Base-by-base conservation (phyloP, 2,329 filamentous ascomycete genomes). In the Chrysoporthe austroafricana region DNA sequence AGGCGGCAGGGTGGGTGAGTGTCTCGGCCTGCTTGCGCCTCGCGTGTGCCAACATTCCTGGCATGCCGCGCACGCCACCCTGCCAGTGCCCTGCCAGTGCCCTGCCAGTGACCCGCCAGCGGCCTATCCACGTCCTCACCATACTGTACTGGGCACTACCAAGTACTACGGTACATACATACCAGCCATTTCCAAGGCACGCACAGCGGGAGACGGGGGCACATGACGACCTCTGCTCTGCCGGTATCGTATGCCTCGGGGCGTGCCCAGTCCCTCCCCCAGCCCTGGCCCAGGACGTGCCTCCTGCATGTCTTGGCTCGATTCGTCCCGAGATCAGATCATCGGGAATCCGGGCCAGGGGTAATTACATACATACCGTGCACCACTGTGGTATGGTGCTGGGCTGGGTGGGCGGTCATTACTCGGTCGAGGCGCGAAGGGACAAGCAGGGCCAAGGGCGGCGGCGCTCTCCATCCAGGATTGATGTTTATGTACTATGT, bases 271-370 rank as follows among this genome's bases (percentile, higher is more conserved):
- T 26, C 26, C 26, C 26, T 2, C 2, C 26, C 26, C 26, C 26
- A 26, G 26, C 26, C 26, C 26, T 26, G 26, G 26, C 26, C 26
- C 34, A 54, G 6, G 54, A 14, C 52, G 7, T 26, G 11, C 3
- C 34, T n/a, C 54, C 54, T 57, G 54, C 54, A 39, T 57, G 57
- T 60, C 57, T 59, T 44, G 57, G 36, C 36, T 60, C 26, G 57
- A 18, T 11, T 60, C 57, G 36, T 60, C 57, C 57, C 57, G 36
- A 26, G 57, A 60, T 60, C 57, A 60, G 54, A 57, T 57, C 36
- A 60, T 43, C 57, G 57, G 39, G 21, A 60, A 26, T 39, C 57
- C 18, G 57, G 50, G 18, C 57, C 36, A 60, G 36, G 57, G 57
- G 54, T 57, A 36, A 26, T 26, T 26, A 26, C 26, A 26, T 26